A percentile compares a stretch with the other conserved stretches of the same genome.
These are phyloP conservation scores for Ascochyta pisi DNA, from an alignment of 2,329 filamentous ascomycete genomes.

Conservation along the genomic window DNA sequence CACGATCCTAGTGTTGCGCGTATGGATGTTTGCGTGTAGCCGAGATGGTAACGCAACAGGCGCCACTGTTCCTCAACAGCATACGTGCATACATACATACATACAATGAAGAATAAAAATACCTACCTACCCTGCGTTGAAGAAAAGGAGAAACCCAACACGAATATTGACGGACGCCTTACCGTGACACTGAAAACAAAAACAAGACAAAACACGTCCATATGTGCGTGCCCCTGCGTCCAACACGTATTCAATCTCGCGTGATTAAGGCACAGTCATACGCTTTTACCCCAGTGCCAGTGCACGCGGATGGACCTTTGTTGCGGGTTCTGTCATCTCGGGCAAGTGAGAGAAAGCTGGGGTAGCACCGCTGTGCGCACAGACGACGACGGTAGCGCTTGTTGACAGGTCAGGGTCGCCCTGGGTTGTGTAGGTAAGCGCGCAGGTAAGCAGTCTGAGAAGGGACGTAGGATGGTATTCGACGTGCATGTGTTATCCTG, in stretches of 20 bases:
- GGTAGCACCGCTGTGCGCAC: too few relatives aligned
- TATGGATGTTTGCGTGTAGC: conserved; percentile 64
- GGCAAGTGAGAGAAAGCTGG: not conserved
- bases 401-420: too few relatives aligned
- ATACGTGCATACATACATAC: not conserved
- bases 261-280: conserved; percentile 14
- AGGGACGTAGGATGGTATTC: too few relatives aligned
- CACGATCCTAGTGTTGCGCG: conserved; percentile 73
- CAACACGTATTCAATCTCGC: conserved; percentile 4
- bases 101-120: too few relatives aligned
- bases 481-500: too few relatives aligned
- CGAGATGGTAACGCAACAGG: not conserved
- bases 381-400: too few relatives aligned
- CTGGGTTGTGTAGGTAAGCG: too few relatives aligned
- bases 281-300: conserved; percentile 11
- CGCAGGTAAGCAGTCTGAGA: too few relatives aligned
- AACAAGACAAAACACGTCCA: not conserved
- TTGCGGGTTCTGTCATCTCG: conserved; percentile 11
- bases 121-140: too few relatives aligned
- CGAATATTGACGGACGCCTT: conserved; percentile 9
- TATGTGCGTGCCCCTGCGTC: conserved; percentile 8
- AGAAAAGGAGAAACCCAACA: not conserved
- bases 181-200: not conserved
- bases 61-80: conserved; percentile 4
- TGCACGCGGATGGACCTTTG: conserved; percentile 7